phyloP scores from a whole-genome alignment of 352 stramenopile genomes.

The Phytophthora sansomeana region DNA sequence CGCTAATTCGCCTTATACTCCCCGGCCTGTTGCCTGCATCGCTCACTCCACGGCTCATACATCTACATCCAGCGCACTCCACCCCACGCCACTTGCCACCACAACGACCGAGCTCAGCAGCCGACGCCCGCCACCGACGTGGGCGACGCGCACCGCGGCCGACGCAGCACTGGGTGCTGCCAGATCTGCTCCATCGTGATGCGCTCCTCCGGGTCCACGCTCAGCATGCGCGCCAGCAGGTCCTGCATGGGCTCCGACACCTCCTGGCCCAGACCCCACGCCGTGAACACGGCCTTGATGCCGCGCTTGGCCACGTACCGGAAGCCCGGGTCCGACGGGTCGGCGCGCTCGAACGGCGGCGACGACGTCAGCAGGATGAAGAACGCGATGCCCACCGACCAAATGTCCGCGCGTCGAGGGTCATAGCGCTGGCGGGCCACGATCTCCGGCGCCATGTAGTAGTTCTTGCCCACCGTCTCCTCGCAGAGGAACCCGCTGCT shows the following conservation, averaged over 20 bases:
- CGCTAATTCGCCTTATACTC: too few relatives aligned
- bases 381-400: conserved; percentile 93
- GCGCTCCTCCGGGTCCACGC: too few relatives aligned
- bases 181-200: too few relatives aligned
- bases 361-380: conserved; percentile 96
- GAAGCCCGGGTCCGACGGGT: conserved; percentile 87
- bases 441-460: conserved; percentile 98
- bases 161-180: too few relatives aligned
- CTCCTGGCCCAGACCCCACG: conserved; percentile 56
- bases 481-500: too few relatives aligned
- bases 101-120: too few relatives aligned
- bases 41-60: too few relatives aligned
- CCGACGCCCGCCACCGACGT: too few relatives aligned
- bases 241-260: conserved; percentile 68
- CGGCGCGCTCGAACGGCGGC: conserved; percentile 92
- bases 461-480: conserved; percentile 91
- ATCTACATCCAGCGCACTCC: too few relatives aligned
- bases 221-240: conserved; percentile 75
- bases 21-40: too few relatives aligned
- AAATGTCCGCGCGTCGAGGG: conserved; percentile 93
- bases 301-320: conserved; percentile 83
- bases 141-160: too few relatives aligned
- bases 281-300: conserved; percentile 75
- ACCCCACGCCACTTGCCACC: too few relatives aligned
- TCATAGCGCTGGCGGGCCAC: conserved; percentile 88